Conservation (phyloP, 352 stramenopile species). For the Thraustochytrium sp. region DNA sequence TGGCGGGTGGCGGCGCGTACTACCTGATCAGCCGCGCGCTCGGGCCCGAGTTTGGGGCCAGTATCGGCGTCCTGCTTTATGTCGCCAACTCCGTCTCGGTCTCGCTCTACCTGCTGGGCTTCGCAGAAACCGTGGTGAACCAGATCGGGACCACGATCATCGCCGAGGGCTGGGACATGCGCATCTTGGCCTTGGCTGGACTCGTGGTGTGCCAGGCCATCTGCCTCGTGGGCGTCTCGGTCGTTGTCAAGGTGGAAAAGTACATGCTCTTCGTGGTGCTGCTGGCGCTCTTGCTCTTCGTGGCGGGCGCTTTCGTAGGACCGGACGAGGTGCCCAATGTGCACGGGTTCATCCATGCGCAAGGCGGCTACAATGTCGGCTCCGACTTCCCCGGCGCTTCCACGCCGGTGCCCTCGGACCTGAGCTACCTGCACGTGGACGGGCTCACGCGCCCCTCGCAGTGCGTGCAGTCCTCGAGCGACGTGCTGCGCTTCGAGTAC, state of each 20-base stretch:
- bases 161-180: constrained; percentile 11
- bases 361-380: background rate
- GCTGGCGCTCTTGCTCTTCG: constrained; percentile 14
- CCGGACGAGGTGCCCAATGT: background rate
- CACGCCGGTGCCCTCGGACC: background rate
- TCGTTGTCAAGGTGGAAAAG: constrained; percentile 44
- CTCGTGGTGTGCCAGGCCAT: constrained; percentile 36
- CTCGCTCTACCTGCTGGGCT: constrained; percentile 64
- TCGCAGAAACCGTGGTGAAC: constrained; percentile 53
- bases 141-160: constrained; percentile 23
- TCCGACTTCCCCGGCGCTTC: constrained; percentile 8
- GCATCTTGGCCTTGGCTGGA: constrained; percentile 20
- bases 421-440: background rate
- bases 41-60: constrained; percentile 65
- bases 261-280: constrained; percentile 41
- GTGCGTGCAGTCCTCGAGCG: background rate
- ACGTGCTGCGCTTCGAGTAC: constrained; percentile 7
- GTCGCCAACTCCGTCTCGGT: constrained; percentile 64
- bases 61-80: constrained; percentile 68
- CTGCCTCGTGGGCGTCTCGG: constrained; percentile 36
- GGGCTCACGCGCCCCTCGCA: background rate
- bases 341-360: background rate
- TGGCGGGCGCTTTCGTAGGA: background rate
- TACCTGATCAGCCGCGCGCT: constrained; percentile 54
- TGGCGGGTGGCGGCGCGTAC: constrained; percentile 57